phyloP scores from a whole-genome alignment of 345 rosid species.

The Salix brachista region DNA sequence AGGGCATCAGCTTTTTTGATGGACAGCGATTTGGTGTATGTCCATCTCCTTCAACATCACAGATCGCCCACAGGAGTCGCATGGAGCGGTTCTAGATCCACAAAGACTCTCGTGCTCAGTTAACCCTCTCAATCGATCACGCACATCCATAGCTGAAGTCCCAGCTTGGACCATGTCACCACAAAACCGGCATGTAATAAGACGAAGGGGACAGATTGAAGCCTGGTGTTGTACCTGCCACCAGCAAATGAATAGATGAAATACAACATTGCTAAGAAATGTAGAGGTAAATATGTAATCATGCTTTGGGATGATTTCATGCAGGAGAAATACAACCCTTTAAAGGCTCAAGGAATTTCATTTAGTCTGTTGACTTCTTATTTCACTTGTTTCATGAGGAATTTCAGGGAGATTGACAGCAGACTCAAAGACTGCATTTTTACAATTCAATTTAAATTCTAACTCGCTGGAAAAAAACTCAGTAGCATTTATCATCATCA shows the following conservation, averaged over 20 bases:
- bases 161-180: conserved; percentile 97
- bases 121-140: conserved; percentile 83
- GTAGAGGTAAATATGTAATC: neutral
- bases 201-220: conserved; percentile 61
- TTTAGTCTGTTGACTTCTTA: too few species aligned
- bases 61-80: conserved; percentile 91
- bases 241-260: neutral
- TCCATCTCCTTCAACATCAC: conserved; percentile 98
- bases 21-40: conserved; percentile 88
- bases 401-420: neutral
- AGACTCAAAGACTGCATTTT: neutral
- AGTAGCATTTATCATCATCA: neutral
- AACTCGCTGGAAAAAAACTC: neutral
- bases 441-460: neutral
- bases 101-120: conserved; percentile 90
- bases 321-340: neutral
- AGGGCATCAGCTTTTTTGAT: conserved; percentile 35
- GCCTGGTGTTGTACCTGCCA: conserved; percentile 78
- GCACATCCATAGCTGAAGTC: conserved; percentile 52
- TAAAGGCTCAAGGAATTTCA: neutral
- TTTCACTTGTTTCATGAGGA: neutral
- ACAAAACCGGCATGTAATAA: conserved; percentile 76
- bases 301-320: neutral
- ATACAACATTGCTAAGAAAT: neutral
- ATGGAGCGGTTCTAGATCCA: conserved; percentile 90